phyloP scores from a whole-genome alignment of 768 basidiomycete genomes.

The Arthromyces matolae region DNA sequence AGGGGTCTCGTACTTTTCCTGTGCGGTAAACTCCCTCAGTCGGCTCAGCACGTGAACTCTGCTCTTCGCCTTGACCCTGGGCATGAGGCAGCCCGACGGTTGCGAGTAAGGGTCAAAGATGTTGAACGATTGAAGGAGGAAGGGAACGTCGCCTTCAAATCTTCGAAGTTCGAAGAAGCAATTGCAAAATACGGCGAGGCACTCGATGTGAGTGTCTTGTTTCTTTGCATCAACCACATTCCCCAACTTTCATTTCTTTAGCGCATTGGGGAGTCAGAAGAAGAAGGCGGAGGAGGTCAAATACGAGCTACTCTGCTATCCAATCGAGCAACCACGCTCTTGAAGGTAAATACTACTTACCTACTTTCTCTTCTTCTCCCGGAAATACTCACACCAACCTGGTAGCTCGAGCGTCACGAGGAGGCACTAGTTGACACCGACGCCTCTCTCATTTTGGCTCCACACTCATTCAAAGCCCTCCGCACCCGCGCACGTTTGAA shows the following conservation, averaged over 20 bases:
- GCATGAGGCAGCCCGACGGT: constrained; percentile 60
- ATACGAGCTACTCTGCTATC: constrained; percentile 77
- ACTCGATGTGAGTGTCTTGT: constrained; percentile 52
- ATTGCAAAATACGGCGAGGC: constrained; percentile 67
- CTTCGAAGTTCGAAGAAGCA: constrained; percentile 55
- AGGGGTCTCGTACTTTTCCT: constrained; percentile 80
- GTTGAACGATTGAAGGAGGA: constrained; percentile 84
- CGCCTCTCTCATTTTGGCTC: constrained; percentile 56
- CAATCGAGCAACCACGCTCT: constrained; percentile 78
- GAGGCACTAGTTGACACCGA: constrained; percentile 73
- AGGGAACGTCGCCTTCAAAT: constrained; percentile 76
- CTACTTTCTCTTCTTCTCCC: background rate
- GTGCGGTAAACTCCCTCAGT: constrained; percentile 62
- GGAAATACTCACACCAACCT: too few species aligned
- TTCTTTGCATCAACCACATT: background rate
- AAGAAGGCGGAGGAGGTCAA: constrained; percentile 77
- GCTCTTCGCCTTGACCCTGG: constrained; percentile 80
- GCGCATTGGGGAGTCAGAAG: constrained; percentile 62
- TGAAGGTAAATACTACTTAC: constrained; percentile 49
- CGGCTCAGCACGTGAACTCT: constrained; percentile 64
- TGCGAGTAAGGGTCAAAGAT: constrained; percentile 78
- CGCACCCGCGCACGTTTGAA: constrained; percentile 82
- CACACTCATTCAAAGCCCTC: constrained; percentile 77
- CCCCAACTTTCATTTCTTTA: constrained; percentile 20
- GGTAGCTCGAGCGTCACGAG: constrained; percentile 57